phyloP scores from a whole-genome alignment of 2,329 filamentous ascomycete species.

The Daldinia eschscholtzii region DNA sequence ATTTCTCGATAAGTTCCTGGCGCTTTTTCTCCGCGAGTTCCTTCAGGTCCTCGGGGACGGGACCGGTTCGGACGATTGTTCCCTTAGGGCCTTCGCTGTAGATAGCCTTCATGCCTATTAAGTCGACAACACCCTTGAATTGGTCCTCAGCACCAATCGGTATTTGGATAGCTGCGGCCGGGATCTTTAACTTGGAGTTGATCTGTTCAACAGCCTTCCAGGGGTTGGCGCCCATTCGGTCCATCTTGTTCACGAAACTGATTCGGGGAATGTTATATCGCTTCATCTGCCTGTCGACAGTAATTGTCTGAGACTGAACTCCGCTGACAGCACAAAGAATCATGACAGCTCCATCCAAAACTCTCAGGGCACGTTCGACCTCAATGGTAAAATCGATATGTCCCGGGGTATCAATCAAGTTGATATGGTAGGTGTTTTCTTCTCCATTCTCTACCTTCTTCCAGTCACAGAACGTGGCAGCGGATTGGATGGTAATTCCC shows the following conservation, averaged over 20 bases:
- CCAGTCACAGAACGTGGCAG: conserved; percentile 98
- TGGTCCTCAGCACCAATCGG: conserved; percentile 93
- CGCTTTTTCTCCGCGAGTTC: conserved; percentile 85
- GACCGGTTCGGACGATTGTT: conserved; percentile 80
- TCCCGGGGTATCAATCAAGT: conserved; percentile 97
- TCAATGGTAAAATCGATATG: conserved; percentile 99
- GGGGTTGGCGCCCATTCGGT: conserved; percentile 97
- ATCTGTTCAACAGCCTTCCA: conserved; percentile 99
- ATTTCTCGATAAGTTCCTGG: conserved; percentile 88
- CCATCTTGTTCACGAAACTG: conserved; percentile 99
- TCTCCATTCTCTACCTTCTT: conserved; percentile 84
- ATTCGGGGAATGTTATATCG: conserved; percentile 96
- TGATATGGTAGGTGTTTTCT: conserved; percentile 95
- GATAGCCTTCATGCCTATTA: conserved; percentile 91
- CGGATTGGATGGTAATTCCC: conserved; percentile 98
- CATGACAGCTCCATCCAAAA: conserved; percentile 97
- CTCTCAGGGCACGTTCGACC: conserved; percentile 93
- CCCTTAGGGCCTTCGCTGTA: conserved; percentile 91
- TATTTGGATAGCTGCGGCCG: conserved; percentile 92
- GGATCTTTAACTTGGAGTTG: conserved; percentile 93
- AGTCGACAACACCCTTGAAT: conserved; percentile 91
- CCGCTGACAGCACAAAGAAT: conserved; percentile 97
- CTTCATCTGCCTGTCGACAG: conserved; percentile 98
- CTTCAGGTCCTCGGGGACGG: conserved; percentile 84
- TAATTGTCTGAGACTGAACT: conserved; percentile 98